Evolutionary conservation across 441 rosid genomes (phyloP), one percentile per base, ranked within the genome.

Genomic region (Syzygium syzygioides): DNA sequence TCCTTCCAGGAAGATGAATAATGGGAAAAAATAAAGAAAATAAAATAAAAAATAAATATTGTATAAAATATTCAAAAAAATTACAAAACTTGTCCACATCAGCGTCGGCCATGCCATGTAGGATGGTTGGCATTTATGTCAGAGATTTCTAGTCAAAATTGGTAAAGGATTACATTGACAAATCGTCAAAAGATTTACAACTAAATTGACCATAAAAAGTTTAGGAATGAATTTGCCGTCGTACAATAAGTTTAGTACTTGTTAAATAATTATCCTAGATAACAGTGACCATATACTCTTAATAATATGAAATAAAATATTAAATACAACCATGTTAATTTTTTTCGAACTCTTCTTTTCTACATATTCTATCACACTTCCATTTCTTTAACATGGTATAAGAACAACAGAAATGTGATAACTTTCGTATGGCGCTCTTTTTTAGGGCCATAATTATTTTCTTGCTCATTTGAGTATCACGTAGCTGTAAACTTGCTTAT

Each of bases 381-480:
- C 8, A 14, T 28, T 60, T 60, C 68, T 28, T 60, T 60, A 28
- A 28, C n/a, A 5, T 28, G 68, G 3, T 37, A 32, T 64, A 64
- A 64, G 2, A 64, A 30, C 9, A 64, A 1, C 1, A 0, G 0
- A 2, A 62, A 25, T 62, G 7, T 62, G 10, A n/a, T 62, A n/a
- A 62, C 4, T 62, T n/a, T n/a, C 2, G 1, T 14, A 14, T 14
- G 20, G 14, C 6, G 4, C 23, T 30, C n/a, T 1, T 2, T 7
- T 54, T 64, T 15, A 30, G 2, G 30, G 30, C 0, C 1, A 4
- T 30, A 64, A 64, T 11, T 17, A 30, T 64, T 64, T 64, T 30
- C 2, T 64, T 2, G 0, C 6, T 64, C 76, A 17, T 13, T 30
- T 30, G 0, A 64, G 0, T 30, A 3, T 15, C 23, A 64, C 0